These are phyloP conservation scores for Citrullus colocynthis DNA, from an alignment of 306 rosid species.

Conservation along the genomic window DNA sequence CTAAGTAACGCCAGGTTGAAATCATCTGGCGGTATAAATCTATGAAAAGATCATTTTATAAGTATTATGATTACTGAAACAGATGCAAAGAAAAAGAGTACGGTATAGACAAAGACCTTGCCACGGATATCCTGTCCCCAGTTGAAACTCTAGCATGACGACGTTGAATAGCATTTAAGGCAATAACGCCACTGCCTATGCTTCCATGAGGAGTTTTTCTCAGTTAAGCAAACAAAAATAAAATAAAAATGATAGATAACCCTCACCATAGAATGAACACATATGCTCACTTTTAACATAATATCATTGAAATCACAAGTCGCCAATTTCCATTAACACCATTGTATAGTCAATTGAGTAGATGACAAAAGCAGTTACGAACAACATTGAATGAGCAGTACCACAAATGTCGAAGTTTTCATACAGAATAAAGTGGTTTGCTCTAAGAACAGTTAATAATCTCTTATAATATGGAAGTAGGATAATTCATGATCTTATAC, in stretches of 20 bases:
- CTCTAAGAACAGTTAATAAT: background rate
- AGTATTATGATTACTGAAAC: constrained; percentile 8
- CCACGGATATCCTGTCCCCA: constrained; percentile 41
- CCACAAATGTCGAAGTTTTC: background rate
- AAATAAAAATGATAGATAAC: background rate
- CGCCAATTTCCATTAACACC: background rate
- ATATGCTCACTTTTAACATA: background rate
- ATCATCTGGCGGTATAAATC: constrained; percentile 70
- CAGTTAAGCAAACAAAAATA: constrained; percentile 44
- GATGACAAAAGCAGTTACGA: background rate
- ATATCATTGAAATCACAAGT: background rate
- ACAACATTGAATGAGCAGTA: background rate
- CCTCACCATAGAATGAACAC: background rate
- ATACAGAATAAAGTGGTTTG: background rate
- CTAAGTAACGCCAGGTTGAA: constrained; percentile 67
- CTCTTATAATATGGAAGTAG: background rate
- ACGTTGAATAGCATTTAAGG: constrained; percentile 78
- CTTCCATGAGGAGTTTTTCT: constrained; percentile 53
- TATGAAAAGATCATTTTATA: constrained; percentile 12
- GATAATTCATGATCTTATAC: background rate
- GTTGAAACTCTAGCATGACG: constrained; percentile 66
- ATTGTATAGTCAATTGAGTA: background rate
- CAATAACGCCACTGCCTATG: constrained; percentile 48
- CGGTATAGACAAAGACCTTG: constrained; percentile 17
- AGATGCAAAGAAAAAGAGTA: background rate